Percentiles rank a stretch among this genome's conserved stretches.
Evolutionary conservation across 352 stramenopile genomes (phyloP).

Genomic region (Phytophthora constricta): DNA sequence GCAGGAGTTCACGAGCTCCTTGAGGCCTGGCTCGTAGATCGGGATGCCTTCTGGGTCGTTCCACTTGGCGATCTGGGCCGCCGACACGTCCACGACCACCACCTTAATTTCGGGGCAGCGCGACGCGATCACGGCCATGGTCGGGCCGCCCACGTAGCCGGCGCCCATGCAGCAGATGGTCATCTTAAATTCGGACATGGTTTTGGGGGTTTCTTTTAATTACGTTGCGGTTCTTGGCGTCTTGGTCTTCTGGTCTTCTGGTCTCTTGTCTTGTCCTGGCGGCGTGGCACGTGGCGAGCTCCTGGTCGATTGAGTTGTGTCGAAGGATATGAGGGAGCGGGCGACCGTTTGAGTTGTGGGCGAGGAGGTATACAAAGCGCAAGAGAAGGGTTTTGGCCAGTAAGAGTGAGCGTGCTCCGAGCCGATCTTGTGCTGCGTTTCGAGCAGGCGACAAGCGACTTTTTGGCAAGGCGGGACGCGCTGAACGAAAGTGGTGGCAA

Average conservation of each 20-base stretch:
- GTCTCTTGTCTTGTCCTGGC: conserved; percentile 11
- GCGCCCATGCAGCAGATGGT: conserved; percentile 97
- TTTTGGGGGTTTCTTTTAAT: too few species aligned
- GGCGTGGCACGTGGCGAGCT: conserved; percentile 14
- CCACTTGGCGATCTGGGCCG: conserved; percentile 98
- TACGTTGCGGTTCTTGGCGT: not conserved
- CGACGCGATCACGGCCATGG: conserved; percentile 99
- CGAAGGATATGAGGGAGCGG: not conserved
- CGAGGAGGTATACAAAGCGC: not conserved
- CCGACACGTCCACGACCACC: conserved; percentile 96
- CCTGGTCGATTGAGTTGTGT: conserved; percentile 38
- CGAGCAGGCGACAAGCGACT: too few species aligned
- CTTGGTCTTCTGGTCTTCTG: too few species aligned
- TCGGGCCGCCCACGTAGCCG: conserved; percentile 99
- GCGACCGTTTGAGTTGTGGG: not conserved
- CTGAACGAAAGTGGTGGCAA: too few species aligned
- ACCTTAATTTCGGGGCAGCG: conserved; percentile 98
- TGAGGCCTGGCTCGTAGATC: conserved; percentile 99
- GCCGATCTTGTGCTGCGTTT: conserved; percentile 25
- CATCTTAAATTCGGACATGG: conserved; percentile 72
- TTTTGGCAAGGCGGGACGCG: too few species aligned
- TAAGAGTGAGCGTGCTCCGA: conserved; percentile 11
- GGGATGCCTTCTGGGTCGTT: conserved; percentile 95
- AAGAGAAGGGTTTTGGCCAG: conserved; percentile 13
- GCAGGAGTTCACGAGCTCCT: conserved; percentile 94